Base-by-base conservation (phyloP, 2,329 filamentous ascomycete species). In the Arthrobotrys musiformis region DNA sequence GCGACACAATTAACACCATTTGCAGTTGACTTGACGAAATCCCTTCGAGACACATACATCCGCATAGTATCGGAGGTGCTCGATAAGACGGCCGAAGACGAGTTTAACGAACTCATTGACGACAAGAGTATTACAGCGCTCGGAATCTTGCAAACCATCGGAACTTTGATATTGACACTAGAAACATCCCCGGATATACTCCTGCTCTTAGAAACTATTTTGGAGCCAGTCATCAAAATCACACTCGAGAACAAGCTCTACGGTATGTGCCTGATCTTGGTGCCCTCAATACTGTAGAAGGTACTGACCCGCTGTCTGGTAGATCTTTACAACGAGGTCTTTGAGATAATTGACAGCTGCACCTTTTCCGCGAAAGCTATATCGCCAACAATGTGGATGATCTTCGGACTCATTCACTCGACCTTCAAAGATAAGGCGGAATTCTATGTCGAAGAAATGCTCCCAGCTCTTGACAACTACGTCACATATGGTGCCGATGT, bases 291-390 rank as follows among this genome's bases (percentile, higher is more conserved):
- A 28, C 5, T 6, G 56, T 2, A 37, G 8, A 17, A 30, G 58
- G 26, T 42, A 40, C 35, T 68, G 33, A 62, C 58, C 82, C 79
- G 82, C 81, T 44, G 80, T 35, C 35, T 35, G 3, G 46, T 78
- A 91, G 91, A 99, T 84, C 86, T 99, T 22, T 99, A 97, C 84
- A 99, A 98, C 83, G 95, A 99, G 83, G 90, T 98, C 4, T 99
- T 99, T 81, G 95, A 99, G 85, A 99, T 99, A 81, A 97, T 99
- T 81, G 95, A 99, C 84, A 97, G 93, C 87, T 99, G 95, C 87
- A 99, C 95, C 6, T 99, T 98, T 83, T 93, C 95, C 9, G 94
- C 95, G 78, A 99, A 98, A 87, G 89, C 89, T 73, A 98, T 99
- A 80, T 97, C 95, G 0, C 90, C 91, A 8, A 97, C 93, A 46